Conservation (phyloP, 176 grass and related monocot genomes). For the Metroxylon sagu region DNA sequence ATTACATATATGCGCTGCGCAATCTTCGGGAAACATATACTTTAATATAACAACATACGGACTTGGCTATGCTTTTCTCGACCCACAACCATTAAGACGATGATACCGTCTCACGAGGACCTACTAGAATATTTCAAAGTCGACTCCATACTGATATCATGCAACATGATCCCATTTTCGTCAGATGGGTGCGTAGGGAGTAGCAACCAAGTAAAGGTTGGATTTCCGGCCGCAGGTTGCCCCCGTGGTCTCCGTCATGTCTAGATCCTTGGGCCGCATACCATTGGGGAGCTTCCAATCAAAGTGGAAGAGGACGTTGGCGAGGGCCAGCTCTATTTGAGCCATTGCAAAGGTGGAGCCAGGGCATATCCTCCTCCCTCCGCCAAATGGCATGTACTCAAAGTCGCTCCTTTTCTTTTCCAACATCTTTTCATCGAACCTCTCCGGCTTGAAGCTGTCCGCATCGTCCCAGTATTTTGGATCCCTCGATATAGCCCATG, state of each 20-base stretch:
- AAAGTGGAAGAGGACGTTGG: conserved; percentile 26
- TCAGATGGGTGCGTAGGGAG: no score
- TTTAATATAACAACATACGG: no score
- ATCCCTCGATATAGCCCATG: not conserved
- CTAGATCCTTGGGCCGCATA: not conserved
- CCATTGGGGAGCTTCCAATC: conserved; percentile 23
- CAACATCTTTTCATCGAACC: not conserved
- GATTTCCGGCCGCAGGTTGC: not conserved
- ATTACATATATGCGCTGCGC: no score
- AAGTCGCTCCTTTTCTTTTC: not conserved
- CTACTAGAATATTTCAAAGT: no score
- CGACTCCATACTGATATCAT: no score
- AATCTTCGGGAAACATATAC: no score
- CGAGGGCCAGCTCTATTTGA: conserved; percentile 20
- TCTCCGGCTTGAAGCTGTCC: conserved; percentile 5
- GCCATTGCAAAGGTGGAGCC: conserved; percentile 8
- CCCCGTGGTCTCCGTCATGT: conserved; percentile 21
- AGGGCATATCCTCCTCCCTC: conserved; percentile 24
- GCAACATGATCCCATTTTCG: no score
- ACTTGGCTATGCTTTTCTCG: no score
- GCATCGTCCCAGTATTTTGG: not conserved
- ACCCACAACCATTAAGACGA: no score
- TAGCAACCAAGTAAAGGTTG: no score
- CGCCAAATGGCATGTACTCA: conserved; percentile 24
- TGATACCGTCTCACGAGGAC: no score